phyloP scores from a whole-genome alignment of 352 stramenopile genomes.

The Globisporangium carolinianum region DNA sequence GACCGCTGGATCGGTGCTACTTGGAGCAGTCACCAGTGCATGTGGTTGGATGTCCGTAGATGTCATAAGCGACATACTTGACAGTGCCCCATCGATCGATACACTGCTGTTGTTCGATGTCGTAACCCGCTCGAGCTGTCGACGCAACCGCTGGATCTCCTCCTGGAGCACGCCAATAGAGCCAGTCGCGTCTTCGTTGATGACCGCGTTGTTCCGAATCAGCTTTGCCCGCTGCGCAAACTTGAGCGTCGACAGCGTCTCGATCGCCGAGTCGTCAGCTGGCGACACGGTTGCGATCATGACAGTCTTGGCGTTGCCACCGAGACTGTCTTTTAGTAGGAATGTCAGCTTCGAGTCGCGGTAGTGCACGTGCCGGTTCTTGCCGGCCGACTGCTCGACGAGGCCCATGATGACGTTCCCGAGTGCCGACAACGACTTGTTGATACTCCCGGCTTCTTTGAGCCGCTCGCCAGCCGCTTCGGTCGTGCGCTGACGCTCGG shows the following conservation, averaged over 20 bases:
- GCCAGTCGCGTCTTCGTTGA: constrained; percentile 76
- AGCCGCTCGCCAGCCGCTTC: constrained; percentile 92
- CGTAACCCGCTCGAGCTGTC: constrained; percentile 41
- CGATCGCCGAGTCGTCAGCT: constrained; percentile 77
- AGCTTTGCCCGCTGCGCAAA: constrained; percentile 82
- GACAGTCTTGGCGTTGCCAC: constrained; percentile 84
- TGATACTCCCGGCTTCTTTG: constrained; percentile 96
- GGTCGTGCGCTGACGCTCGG: constrained; percentile 94
- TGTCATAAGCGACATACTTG: neutral
- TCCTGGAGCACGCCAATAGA: constrained; percentile 60
- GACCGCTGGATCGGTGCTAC: constrained; percentile 23
- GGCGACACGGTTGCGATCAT: constrained; percentile 83
- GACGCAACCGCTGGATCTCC: constrained; percentile 56
- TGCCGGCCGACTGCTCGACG: constrained; percentile 72
- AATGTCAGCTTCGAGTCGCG: constrained; percentile 85
- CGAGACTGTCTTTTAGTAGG: constrained; percentile 76
- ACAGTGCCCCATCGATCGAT: neutral
- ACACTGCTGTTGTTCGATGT: neutral
- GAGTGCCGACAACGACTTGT: constrained; percentile 93
- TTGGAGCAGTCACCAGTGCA: too few species aligned
- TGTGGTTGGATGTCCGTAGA: too few species aligned
- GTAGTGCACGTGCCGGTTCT: constrained; percentile 80
- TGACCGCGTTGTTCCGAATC: constrained; percentile 80
- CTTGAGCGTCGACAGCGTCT: constrained; percentile 81
- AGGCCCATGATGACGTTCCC: constrained; percentile 93